A percentile compares a stretch with the other conserved stretches of the same genome.
phyloP scores from a whole-genome alignment of 805 yeast species.

The Sugiyamaella mastotermitis region DNA sequence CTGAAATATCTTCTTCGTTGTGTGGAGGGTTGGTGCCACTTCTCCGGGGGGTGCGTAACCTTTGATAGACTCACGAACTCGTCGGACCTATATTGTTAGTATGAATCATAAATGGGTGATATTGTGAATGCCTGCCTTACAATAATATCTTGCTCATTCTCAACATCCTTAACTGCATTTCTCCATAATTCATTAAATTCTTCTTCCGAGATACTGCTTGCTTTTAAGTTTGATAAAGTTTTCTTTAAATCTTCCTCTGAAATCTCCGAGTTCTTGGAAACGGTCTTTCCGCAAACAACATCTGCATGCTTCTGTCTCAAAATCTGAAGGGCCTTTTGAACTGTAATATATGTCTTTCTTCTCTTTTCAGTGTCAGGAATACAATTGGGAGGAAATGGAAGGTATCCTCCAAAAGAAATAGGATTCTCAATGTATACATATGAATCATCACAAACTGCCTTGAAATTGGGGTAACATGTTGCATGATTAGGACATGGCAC shows the following conservation, averaged over 20 bases:
- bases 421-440: constrained; percentile 48
- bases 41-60: constrained; percentile 18
- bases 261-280: constrained; percentile 33
- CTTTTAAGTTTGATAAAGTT: constrained; percentile 20
- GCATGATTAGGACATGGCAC: constrained; percentile 78
- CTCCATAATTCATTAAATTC: constrained; percentile 76
- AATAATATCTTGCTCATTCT: constrained; percentile 37
- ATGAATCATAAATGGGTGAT: not conserved
- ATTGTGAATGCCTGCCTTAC: constrained; percentile 22
- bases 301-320: constrained; percentile 65
- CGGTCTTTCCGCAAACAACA: constrained; percentile 42
- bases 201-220: constrained; percentile 33
- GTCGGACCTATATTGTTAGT: constrained; percentile 11
- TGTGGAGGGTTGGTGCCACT: constrained; percentile 9
- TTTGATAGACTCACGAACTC: constrained; percentile 15
- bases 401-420: constrained; percentile 47
- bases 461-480: constrained; percentile 55
- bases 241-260: constrained; percentile 25
- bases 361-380: constrained; percentile 68
- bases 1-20: constrained; percentile 17
- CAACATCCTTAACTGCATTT: constrained; percentile 54
- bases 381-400: constrained; percentile 63
- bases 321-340: constrained; percentile 58
- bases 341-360: constrained; percentile 56
- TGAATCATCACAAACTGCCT: constrained; percentile 66